These are phyloP conservation scores for Gremmenia infestans DNA, from an alignment of 2,329 filamentous ascomycete genomes.

Conservation along the genomic window DNA sequence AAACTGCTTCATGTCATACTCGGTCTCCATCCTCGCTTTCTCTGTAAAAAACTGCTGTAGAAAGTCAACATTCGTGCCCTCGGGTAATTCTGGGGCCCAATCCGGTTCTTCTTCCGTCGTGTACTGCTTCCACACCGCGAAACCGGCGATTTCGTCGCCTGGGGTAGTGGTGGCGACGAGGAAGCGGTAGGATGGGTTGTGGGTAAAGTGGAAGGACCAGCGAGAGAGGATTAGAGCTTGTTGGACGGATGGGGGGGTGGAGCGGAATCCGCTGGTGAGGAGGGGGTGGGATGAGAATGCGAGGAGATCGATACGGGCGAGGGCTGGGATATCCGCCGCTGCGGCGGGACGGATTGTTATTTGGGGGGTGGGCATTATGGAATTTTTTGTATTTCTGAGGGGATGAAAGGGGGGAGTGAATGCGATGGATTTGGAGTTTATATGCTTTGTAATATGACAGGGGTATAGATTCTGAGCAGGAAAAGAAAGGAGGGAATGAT, in stretches of 20 bases:
- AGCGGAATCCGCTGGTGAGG: constrained; percentile 1
- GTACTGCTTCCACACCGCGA: not conserved
- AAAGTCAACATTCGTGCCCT: not conserved
- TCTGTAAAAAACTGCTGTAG: not conserved
- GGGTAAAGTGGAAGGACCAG: not conserved
- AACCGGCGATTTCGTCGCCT: not conserved
- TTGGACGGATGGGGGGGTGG: not conserved
- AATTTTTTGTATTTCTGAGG: not conserved
- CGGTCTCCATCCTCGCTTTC: not conserved
- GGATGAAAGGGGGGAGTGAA: not conserved
- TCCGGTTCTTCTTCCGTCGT: not conserved
- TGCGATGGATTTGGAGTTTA: not conserved
- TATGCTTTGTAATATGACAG: not conserved
- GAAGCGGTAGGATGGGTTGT: not conserved
- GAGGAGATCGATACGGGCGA: constrained; percentile 2
- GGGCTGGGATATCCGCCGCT: not conserved
- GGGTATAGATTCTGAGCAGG: not conserved
- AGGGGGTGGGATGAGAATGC: constrained; percentile 3
- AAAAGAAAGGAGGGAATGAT: not conserved
- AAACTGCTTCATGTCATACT: not conserved
- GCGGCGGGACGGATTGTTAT: constrained; percentile 1
- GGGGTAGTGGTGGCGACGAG: not conserved
- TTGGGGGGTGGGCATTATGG: not conserved
- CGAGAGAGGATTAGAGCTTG: constrained; percentile 2
- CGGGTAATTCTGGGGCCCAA: not conserved